Base-by-base conservation (phyloP, 2,329 filamentous ascomycete species). In the Trichothecium sympodiale region DNA sequence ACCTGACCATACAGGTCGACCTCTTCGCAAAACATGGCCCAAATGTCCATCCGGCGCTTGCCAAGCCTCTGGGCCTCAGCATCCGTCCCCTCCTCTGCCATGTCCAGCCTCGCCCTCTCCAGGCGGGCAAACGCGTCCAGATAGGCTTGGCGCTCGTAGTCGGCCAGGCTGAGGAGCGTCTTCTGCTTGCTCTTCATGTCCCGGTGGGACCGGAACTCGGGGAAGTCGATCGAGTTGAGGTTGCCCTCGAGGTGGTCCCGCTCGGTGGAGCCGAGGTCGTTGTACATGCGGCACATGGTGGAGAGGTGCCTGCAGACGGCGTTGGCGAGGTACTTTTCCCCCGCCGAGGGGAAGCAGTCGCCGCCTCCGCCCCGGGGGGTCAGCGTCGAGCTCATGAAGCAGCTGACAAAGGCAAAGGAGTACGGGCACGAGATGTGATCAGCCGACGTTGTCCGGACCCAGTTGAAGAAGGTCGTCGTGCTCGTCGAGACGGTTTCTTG, bases 141-240 rank as follows among this genome's bases (percentile, higher is more conserved):
- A 8, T 28, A 28, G 10, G 20, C 18, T 17, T 27, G 10, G 12
- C 36, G 29, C 33, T 45, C 39, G 20, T 42, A 43, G 10, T 35
- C 34, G 25, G 39, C 39, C 18, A 40, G 30, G 16, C 14, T 29
- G 18, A 38, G 23, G 29, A 36, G 27, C 17, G 18, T 29, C 17
- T 23, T 17, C 29, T 39, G 38, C 32, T n/a, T 31, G 14, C 8
- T 28, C 15, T 36, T 25, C 17, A 34, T 12, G 13, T 23, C 31
- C 17, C 3, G n/a, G 31, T 17, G 16, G 12, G 14, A 18, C 13
- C 20, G 17, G 29, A 42, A 47, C 37, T 44, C 44, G 27, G 40
- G 32, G 29, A 47, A 47, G 33, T 45, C 30, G n/a, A 47, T 25
- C 5, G 36, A 40, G 35, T 45, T 45, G 32, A 47, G 30, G 31